Conservation (phyloP, 164 flowering plant genomes). For the Brasenia schreberi region DNA sequence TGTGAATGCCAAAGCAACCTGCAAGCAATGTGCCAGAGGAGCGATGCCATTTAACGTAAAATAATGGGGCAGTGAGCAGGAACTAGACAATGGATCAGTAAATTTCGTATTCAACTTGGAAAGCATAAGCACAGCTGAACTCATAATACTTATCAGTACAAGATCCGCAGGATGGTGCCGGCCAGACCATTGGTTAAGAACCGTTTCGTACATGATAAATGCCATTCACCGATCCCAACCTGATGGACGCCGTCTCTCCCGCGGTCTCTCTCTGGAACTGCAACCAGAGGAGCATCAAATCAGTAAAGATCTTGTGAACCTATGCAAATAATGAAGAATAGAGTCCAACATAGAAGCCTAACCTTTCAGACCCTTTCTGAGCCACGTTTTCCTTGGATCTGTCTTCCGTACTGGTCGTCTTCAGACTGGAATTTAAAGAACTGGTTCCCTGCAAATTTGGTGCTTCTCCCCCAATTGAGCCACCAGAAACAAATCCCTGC, state of each 20-base stretch:
- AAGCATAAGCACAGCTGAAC: too few species aligned
- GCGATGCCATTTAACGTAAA: too few species aligned
- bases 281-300: conserved; percentile 7
- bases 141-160: too few species aligned
- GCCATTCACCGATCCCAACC: conserved; percentile 69
- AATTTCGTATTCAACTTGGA: too few species aligned
- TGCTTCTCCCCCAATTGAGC: conserved; percentile 73
- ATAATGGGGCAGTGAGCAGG: too few species aligned
- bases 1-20: too few species aligned
- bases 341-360: conserved; percentile 1
- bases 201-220: neutral
- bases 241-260: conserved; percentile 84
- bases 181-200: neutral
- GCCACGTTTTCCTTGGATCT: conserved; percentile 24
- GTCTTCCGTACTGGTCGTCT: conserved; percentile 19
- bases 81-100: too few species aligned
- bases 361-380: conserved; percentile 47
- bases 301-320: neutral
- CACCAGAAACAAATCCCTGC: conserved; percentile 91
- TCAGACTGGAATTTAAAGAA: conserved; percentile 20
- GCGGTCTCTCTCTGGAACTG: conserved; percentile 58
- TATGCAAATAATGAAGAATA: neutral
- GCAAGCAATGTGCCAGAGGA: too few species aligned
- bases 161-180: neutral
- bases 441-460: conserved; percentile 22